A percentile compares a stretch with the other conserved stretches of the same genome.
Evolutionary conservation across 768 basidiomycete genomes (phyloP).

Genomic region (Lactarius vividus): DNA sequence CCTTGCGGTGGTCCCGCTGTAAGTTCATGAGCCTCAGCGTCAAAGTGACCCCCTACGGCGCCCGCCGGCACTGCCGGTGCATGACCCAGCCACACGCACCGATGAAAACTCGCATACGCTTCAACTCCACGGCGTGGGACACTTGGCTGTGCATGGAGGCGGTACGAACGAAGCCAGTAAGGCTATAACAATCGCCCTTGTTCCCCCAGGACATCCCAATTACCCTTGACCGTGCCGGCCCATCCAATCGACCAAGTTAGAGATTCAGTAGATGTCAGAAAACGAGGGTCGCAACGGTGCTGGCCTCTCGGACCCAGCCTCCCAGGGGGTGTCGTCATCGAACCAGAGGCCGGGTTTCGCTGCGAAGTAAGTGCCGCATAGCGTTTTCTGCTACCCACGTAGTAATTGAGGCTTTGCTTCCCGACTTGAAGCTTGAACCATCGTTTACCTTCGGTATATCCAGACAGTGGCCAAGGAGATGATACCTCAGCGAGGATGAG

Average conservation of each 20-base stretch:
- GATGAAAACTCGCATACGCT: too few relatives aligned
- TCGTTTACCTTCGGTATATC: too few relatives aligned
- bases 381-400: not conserved
- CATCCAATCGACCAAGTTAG: not conserved
- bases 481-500: not conserved
- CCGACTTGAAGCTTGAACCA: too few relatives aligned
- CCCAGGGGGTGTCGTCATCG: not conserved
- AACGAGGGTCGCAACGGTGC: not conserved
- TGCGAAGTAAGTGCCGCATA: not conserved
- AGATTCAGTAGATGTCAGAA: not conserved
- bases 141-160: not conserved
- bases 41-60: too few relatives aligned
- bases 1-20: too few relatives aligned
- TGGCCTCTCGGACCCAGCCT: not conserved
- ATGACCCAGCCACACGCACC: too few relatives aligned
- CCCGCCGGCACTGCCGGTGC: too few relatives aligned
- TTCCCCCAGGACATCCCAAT: not conserved
- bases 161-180: not conserved
- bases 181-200: not conserved
- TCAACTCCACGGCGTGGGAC: too few relatives aligned
- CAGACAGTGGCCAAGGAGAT: not conserved
- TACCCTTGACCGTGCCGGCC: not conserved
- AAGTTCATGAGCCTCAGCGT: too few relatives aligned
- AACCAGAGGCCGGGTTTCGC: not conserved
- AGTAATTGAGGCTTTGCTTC: too few relatives aligned